Base-by-base conservation (phyloP, 129 eudicot genomes). In the Pittosporum tobira region DNA sequence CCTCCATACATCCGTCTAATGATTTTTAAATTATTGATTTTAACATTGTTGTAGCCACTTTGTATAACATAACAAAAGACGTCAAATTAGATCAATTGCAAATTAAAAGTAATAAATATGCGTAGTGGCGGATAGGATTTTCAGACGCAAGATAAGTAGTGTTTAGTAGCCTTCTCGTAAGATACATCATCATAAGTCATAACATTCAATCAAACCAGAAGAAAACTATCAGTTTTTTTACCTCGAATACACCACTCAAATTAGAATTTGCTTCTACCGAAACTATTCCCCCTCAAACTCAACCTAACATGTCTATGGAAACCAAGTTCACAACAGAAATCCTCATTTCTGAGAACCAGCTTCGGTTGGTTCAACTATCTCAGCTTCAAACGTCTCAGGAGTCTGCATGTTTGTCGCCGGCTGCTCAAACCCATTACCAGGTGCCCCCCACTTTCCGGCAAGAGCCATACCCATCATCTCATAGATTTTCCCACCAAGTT, bases 401-500 rank as follows among this genome's bases (percentile, higher is more conserved):
- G 51, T 81, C 70, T 27, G 79, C 78, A 48, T 79, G 79, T 47
- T 52, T 61, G 79, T 40, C 27, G 51, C 70, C 61, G 80, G 76
- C 63, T 81, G 81, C 63, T 74, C 76, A 60, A 7, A 26, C 21
- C 29, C 69, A 18, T 18, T 37, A 19, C 30, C 19, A 0, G 72
- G 40, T 47, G 68, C n/a, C 16, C 50, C 66, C 94, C 94, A 91
- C 76, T 80, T 91, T 76, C 77, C 79, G 23, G 84, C 63, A n/a
- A 87, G 82, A 61, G 99, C 96, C 80, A 79, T 69, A 68, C 63
- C 80, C 99, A 91, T 87, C 99, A 91, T 86, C 69, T 84, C 99
- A 50, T 91, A 91, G 2, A 91, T 91, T 74, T 91, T 91, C 42
- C 91, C 96, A 15, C 99, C 96, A 28, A 89, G 71, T 43, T 84